These are phyloP conservation scores for Apiotrichum sp. DNA, from an alignment of 1,284 basidiomycete species.

Conservation along the genomic window DNA sequence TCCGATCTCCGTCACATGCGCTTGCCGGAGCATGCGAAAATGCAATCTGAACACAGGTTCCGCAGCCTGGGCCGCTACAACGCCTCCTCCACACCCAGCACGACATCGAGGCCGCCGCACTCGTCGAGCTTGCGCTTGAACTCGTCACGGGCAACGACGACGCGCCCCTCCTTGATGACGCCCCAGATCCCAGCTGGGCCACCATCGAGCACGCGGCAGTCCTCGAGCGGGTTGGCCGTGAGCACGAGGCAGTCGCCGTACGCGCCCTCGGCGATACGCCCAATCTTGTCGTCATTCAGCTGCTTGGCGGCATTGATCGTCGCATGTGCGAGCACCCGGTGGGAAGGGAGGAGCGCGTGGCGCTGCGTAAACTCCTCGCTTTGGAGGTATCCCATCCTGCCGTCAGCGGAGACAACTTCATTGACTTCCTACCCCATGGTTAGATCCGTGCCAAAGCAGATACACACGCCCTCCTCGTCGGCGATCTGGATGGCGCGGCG, in stretches of 20 bases:
- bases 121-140: constrained; percentile 3
- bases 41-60: no score
- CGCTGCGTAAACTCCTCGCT: constrained; percentile 48
- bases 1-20: no score
- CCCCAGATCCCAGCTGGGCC: constrained; percentile 26
- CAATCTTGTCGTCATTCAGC: constrained; percentile 45
- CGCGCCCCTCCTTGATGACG: constrained; percentile 21
- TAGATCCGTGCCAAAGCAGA: constrained; percentile 20
- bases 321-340: constrained; percentile 49
- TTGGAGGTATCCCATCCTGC: constrained; percentile 17
- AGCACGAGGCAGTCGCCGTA: constrained; percentile 51
- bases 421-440: constrained; percentile 2
- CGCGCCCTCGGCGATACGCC: constrained; percentile 43
- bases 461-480: constrained; percentile 27
- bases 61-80: not conserved
- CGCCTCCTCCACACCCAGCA: constrained; percentile 13
- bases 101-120: constrained; percentile 12
- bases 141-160: constrained; percentile 15
- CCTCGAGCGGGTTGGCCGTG: constrained; percentile 50
- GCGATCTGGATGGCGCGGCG: constrained; percentile 20
- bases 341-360: constrained; percentile 45
- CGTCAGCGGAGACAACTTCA: not conserved
- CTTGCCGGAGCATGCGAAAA: no score
- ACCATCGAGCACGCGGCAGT: constrained; percentile 50
- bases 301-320: constrained; percentile 50